These are phyloP conservation scores for cucumber (Cucumis sativus) DNA, from an alignment of 306 rosid species.

Conservation along the genomic window DNA sequence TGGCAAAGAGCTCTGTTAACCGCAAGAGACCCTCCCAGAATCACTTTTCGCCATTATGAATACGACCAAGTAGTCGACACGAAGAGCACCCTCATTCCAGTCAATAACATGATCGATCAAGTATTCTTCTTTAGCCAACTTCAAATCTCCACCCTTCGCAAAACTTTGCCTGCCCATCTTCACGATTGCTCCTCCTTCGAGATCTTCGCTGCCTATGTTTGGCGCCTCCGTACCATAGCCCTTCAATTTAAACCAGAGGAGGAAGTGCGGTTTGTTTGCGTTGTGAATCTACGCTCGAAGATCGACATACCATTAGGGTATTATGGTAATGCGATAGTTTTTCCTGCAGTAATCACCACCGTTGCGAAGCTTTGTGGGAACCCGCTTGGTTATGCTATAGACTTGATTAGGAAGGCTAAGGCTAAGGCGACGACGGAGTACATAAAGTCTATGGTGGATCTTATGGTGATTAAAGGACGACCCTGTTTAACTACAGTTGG, in stretches of 20 bases:
- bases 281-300: neutral
- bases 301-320: constrained; percentile 21
- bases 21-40: constrained; percentile 16
- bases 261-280: neutral
- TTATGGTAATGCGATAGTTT: constrained; percentile 17
- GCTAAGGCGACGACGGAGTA: constrained; percentile 18
- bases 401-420: constrained; percentile 21
- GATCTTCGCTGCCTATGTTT: constrained; percentile 7
- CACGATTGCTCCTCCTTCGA: constrained; percentile 6
- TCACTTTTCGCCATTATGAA: constrained; percentile 7
- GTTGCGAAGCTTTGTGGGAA: neutral
- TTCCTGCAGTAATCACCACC: neutral
- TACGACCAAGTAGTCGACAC: neutral
- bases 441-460: constrained; percentile 19
- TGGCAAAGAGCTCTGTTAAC: constrained; percentile 9
- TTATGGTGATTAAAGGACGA: constrained; percentile 15
- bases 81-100: neutral
- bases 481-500: neutral
- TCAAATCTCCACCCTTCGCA: neutral
- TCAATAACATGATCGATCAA: neutral
- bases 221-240: constrained; percentile 10
- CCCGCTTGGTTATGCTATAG: constrained; percentile 13
- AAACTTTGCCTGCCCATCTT: neutral
- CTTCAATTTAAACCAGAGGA: neutral
- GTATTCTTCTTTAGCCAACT: neutral